These are phyloP conservation scores for Hymenoscyphus salicellus DNA, from an alignment of 2,329 filamentous ascomycete species.

Conservation along the genomic window DNA sequence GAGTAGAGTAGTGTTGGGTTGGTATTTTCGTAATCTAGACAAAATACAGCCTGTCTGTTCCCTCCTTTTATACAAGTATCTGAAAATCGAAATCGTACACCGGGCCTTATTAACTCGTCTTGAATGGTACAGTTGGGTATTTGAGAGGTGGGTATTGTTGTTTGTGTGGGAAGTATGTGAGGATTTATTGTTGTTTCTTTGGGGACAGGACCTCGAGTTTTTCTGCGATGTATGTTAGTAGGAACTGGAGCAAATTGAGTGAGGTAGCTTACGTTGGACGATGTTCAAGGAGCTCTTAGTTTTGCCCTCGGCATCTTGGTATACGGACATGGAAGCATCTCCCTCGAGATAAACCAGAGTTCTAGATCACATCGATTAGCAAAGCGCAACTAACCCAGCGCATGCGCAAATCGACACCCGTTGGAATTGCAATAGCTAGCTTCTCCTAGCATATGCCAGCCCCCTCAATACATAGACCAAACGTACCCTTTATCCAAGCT, in stretches of 20 bases:
- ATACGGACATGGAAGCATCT: slow-evolving; percentile 67
- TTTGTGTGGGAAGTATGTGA: not conserved
- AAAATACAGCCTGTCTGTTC: not conserved
- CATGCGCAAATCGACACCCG: not conserved
- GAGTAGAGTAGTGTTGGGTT: slow-evolving; percentile 1
- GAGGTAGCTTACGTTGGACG: slow-evolving; percentile 67
- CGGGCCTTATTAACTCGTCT: slow-evolving; percentile 4
- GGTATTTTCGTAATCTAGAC: not conserved
- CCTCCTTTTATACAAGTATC: slow-evolving; percentile 3
- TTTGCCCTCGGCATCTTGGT: slow-evolving; percentile 69
- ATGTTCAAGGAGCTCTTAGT: slow-evolving; percentile 63
- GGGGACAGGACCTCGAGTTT: slow-evolving; percentile 47
- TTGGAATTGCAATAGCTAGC: not conserved
- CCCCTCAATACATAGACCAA: slow-evolving; percentile 10
- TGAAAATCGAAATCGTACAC: slow-evolving; percentile 11
- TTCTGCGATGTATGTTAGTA: slow-evolving; percentile 36
- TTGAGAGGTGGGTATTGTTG: not conserved
- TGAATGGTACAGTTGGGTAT: slow-evolving; percentile 6
- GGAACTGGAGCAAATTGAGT: not conserved
- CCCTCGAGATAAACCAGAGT: slow-evolving; percentile 80
- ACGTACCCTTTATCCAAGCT: slow-evolving; percentile 81
- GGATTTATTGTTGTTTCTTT: slow-evolving; percentile 16
- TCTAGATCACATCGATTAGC: slow-evolving; percentile 44
- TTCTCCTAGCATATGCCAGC: not conserved
- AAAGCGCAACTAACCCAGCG: not conserved